Conservation (phyloP, 352 stramenopile genomes). For the Peronospora belbahrii region DNA sequence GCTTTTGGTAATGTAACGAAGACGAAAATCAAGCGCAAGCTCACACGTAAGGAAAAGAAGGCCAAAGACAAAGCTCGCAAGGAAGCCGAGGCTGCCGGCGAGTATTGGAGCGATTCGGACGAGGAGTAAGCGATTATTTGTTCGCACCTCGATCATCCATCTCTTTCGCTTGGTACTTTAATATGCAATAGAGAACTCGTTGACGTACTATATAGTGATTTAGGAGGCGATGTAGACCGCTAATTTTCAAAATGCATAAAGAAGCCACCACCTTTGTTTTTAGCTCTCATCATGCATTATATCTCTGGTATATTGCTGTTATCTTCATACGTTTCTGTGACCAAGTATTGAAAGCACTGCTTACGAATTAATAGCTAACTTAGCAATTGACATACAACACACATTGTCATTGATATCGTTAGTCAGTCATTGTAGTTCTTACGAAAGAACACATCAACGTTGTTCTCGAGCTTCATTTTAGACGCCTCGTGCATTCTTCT, state of each 20-base stretch:
- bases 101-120: constrained; percentile 80
- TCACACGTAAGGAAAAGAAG: constrained; percentile 87
- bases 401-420: no score
- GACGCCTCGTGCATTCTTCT: constrained; percentile 5
- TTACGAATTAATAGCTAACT: no score
- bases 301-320: neutral
- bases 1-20: constrained; percentile 82
- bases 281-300: neutral
- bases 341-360: neutral
- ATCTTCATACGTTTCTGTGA: neutral
- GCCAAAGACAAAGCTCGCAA: constrained; percentile 84
- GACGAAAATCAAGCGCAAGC: constrained; percentile 87
- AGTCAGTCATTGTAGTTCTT: constrained; percentile 12
- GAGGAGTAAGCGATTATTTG: constrained; percentile 43
- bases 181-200: constrained; percentile 34
- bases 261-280: constrained; percentile 14
- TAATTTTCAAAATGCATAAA: constrained; percentile 30
- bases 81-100: constrained; percentile 75
- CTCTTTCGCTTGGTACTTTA: constrained; percentile 33
- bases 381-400: no score
- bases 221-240: constrained; percentile 26
- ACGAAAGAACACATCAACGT: constrained; percentile 26
- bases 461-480: constrained; percentile 14
- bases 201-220: constrained; percentile 35
- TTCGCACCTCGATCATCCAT: constrained; percentile 23